Evolutionary conservation across 2,329 filamentous ascomycete genomes (phyloP), one percentile per base, ranked within the genome.

Genomic region (Macroventuria anomochaeta): DNA sequence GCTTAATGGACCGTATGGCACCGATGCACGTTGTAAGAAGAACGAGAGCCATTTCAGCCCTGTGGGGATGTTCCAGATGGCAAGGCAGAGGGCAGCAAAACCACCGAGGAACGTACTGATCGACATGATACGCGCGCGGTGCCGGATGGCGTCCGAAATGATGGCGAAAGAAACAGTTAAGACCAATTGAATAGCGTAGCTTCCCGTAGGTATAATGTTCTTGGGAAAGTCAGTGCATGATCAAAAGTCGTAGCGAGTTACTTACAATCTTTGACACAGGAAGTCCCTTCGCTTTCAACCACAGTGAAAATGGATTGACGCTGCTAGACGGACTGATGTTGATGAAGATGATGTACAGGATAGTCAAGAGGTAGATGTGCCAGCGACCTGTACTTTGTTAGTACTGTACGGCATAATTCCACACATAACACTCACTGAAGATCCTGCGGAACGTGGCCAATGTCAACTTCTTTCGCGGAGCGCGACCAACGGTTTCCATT

Each of bases 41-140:
- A 70, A 73, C 0, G 70, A 65, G 28, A 65, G 60, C 71, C 69
- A 72, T 25, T 73, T 71, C 8, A 70, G 46, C 1, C 70, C 67
- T 2, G 43, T 53, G 0, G 71, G 69, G 3, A 74, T 63, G 2
- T 44, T 58, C 69, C 69, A 73, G 34, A 72, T 64, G 2, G 70
- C 71, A 5, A 72, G 65, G 7, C 68, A 55, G 18, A 71, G 39
- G 6, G 59, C 57, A 18, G 57, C 62, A 37, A 70, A 58, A 11
- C 65, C 36, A 5, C 62, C 63, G 2, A 64, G 50, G 2, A 60
- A 23, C 1, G 57, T 62, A 17, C 54, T 51, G 5, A 64, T 50
- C 3, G 48, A 53, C 57, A 64, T 64, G 29, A 64, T 57, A 4
- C 52, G 49, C 2, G 53, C 61, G 11, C 61, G 59, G 23, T 55